Base-by-base conservation (phyloP, 1,284 basidiomycete genomes). In the Meira miltonrushii region DNA sequence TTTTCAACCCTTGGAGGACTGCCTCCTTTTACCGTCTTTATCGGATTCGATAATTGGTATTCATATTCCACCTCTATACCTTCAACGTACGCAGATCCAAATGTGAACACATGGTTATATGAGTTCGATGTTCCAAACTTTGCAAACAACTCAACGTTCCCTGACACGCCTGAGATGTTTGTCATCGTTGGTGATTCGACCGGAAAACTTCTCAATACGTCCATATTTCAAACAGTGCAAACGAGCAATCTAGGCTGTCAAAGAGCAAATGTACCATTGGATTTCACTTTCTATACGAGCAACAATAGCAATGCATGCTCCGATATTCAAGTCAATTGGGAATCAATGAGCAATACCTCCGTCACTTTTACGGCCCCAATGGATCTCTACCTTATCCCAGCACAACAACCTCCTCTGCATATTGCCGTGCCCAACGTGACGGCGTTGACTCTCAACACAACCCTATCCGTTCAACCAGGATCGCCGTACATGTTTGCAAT, bases 21-120 rank as follows among this genome's bases (percentile, higher is more conserved):
- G 8, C 65, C 70, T 2, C 70, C 70, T 2, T 72, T 67, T 44
- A 66, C 66, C 0, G 47, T 72, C 67, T 67, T 68, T 65, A 60
- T 69, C 49, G 62, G 57, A 58, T 41, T 60, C 44, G 64, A 63
- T 39, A 63, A 66, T 40, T 71, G 64, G 57, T 67, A 59, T 55
- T 63, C 69, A 5, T 55, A 66, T 58, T 58, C 54, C 9, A 25
- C 70, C 51, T 48, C 13, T 40, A 40, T 72, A 2, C 61, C 66
- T 1, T 41, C 54, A 1, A 59, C 56, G 21, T 72, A 69, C 49
- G 61, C 66, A n/a, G 67, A 66, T 50, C 46, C 60, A 17, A 39
- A 60, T 57, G 64, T 67, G 38, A 47, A 59, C 10, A 49, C 59
- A 1, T 69, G 68, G 64, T 62, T 72, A 13, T 69, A 70, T 39